Evolutionary conservation across 768 basidiomycete species (phyloP), one percentile per base, ranked within the genome.

Genomic region (Hemileccinum rubropunctum): DNA sequence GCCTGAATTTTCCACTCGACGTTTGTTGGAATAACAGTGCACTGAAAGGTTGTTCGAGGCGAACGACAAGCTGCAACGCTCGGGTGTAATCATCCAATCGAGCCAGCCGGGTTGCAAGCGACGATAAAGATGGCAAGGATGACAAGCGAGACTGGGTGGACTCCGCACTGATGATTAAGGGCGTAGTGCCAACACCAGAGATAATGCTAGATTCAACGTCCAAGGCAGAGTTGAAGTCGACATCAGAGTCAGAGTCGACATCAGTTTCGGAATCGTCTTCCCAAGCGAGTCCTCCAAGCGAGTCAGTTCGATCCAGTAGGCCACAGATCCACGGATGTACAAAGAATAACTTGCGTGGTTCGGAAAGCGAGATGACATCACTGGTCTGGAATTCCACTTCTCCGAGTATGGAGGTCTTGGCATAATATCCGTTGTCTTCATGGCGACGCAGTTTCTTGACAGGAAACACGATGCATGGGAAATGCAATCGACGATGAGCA

Each of bases 1-100:
- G 65, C 27, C 60, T 69, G 67, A 56, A 39, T 4, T 42, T 27
- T 10, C 40, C 56, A 37, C 41, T 17, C 1, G 43, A 39, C 6
- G 47, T 45, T 26, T 48, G 46, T 23, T 45, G 42, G n/a, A 58
- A 47, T 13, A 58, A 38, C n/a, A 58, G 12, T 1, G 46, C 36
- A 7, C 45, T 49, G 32, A 58, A 58, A 4, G 54, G 47, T 15
- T 56, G 54, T 14, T 52, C 54, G 9, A 57, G 42, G 40, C 46
- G 46, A 10, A 23, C 56, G 35, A 58, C n/a, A 17, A 58, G 47
- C 33, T 49, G 51, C 12, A 58, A 34, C 6, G 56, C 56, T 20
- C 41, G 48, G 10, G 51, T 45, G 18, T 37, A 42, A 32, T 52
- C 38, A 13, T 58, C 56, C 35, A 44, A 30, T 35, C 35, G 35